phyloP scores from a whole-genome alignment of 371 early-diverging fungal genomes.

The Zychaea mexicana region DNA sequence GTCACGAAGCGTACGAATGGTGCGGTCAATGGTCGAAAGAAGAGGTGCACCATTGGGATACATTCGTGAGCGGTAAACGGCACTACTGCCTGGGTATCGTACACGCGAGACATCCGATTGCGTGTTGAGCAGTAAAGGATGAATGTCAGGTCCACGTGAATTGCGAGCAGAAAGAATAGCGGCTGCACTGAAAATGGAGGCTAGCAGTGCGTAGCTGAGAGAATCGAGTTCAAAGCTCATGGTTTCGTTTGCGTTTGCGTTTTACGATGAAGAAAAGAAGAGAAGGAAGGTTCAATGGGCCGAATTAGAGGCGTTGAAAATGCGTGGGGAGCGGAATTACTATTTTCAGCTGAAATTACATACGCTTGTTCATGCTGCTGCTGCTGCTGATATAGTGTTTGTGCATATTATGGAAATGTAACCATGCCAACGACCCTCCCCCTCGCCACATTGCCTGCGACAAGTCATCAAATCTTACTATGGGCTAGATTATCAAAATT shows the following conservation, averaged over 20 bases:
- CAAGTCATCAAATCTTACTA: no score
- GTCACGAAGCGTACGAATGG: slow-evolving; percentile 55
- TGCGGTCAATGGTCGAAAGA: slow-evolving; percentile 40
- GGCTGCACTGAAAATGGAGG: slow-evolving; percentile 46
- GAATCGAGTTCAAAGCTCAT: slow-evolving; percentile 50
- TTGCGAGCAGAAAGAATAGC: slow-evolving; percentile 50
- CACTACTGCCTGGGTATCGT: slow-evolving; percentile 70
- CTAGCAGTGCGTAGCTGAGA: slow-evolving; percentile 41
- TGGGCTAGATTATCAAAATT: no score
- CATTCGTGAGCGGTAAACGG: slow-evolving; percentile 71
- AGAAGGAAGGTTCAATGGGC: no score
- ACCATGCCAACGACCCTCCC: no score
- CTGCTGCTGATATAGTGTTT: no score
- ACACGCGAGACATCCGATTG: slow-evolving; percentile 68
- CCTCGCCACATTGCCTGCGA: no score
- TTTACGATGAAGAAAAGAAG: background rate
- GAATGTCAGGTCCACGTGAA: slow-evolving; percentile 73
- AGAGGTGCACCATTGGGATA: slow-evolving; percentile 63
- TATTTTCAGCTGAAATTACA: no score
- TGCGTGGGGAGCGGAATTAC: no score
- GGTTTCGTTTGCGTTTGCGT: background rate
- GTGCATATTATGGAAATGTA: no score
- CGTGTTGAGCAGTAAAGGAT: slow-evolving; percentile 73
- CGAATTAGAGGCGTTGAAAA: no score
- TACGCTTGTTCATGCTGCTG: no score